Percentiles rank a stretch among this genome's conserved stretches.
These are phyloP conservation scores for Daldinia sp. DNA, from an alignment of 2,329 filamentous ascomycete genomes.

Conservation along the genomic window DNA sequence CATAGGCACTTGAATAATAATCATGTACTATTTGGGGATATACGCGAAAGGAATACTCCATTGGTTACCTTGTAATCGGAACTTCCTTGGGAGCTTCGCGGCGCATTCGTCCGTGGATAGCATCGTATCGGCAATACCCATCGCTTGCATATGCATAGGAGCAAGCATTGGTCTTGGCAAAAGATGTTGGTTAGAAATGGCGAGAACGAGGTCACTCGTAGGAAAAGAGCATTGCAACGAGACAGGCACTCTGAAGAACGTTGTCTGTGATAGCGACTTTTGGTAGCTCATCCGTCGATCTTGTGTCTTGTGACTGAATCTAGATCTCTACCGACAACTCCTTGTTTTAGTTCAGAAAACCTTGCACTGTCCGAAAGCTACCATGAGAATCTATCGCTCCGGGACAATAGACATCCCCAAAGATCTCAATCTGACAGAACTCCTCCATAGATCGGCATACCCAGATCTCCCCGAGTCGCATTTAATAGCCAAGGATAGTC, in stretches of 20 bases:
- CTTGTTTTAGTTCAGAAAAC: neutral
- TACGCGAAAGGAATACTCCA: neutral
- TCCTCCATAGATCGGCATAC: constrained; percentile 51
- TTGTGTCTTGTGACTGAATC: neutral
- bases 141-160: neutral
- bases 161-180: neutral
- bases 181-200: neutral
- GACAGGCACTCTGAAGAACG: neutral
- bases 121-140: neutral
- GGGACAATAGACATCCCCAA: constrained; percentile 48
- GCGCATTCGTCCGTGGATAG: neutral
- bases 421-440: constrained; percentile 54
- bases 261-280: neutral
- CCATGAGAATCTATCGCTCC: constrained; percentile 49
- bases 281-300: neutral
- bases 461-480: constrained; percentile 51
- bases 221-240: neutral
- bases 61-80: neutral
- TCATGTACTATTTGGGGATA: neutral
- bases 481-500: constrained; percentile 53
- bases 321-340: neutral
- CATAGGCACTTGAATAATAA: neutral
- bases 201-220: neutral
- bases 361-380: neutral
- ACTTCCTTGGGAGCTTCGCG: neutral